phyloP scores from a whole-genome alignment of 2,329 filamentous ascomycete genomes.

The Hirsutella minnesotensis region DNA sequence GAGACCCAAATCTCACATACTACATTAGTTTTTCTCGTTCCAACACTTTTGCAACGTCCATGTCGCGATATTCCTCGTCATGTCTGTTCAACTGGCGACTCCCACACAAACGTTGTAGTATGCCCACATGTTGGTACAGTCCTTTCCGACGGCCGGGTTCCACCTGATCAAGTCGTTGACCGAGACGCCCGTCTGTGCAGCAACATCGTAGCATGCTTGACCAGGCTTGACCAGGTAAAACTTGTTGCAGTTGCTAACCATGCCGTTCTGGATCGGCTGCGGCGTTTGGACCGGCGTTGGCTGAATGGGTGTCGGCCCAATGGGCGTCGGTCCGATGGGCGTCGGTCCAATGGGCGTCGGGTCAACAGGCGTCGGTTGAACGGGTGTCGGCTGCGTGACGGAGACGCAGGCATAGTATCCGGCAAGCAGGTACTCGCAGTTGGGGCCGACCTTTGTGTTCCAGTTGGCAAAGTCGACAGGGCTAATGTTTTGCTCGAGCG shows the following conservation, averaged over 20 bases:
- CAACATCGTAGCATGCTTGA: constrained; percentile 14
- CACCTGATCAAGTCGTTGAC: constrained; percentile 12
- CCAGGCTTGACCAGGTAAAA: constrained; percentile 13
- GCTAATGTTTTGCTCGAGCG: constrained; percentile 8
- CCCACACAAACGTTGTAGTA: neutral
- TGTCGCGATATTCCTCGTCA: too few relatives aligned
- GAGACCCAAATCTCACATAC: too few relatives aligned
- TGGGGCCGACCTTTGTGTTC: constrained; percentile 17
- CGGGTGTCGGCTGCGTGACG: neutral
- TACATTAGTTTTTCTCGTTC: too few relatives aligned
- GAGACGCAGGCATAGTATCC: neutral
- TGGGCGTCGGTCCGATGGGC: neutral
- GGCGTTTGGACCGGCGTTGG: neutral
- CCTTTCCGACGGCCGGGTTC: constrained; percentile 8
- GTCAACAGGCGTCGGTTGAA: neutral
- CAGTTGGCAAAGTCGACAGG: constrained; percentile 13
- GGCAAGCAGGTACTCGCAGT: neutral
- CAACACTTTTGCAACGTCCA: too few relatives aligned
- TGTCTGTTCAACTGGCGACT: neutral
- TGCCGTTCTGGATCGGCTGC: constrained; percentile 14
- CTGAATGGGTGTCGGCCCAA: neutral
- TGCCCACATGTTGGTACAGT: constrained; percentile 6
- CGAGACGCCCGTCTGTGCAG: constrained; percentile 9
- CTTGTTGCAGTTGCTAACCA: constrained; percentile 16
- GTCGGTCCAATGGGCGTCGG: neutral